Base-by-base conservation (phyloP, 2,329 filamentous ascomycete species). In the Trichoderma sp. region DNA sequence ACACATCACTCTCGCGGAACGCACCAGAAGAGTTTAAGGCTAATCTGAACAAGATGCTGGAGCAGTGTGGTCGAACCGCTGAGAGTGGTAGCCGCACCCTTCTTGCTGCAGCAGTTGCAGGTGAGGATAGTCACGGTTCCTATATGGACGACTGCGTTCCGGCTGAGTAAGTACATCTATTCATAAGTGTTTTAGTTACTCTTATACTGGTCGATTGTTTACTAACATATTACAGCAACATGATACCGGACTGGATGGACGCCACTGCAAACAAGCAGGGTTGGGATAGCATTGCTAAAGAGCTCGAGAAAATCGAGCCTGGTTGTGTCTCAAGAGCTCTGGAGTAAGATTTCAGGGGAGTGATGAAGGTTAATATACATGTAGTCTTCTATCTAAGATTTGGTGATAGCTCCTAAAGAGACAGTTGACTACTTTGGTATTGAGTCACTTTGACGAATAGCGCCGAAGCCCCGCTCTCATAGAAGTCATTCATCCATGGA, bases 51-150 rank as follows among this genome's bases (percentile, higher is more conserved):
- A 39, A 50, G 9, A 30, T 64, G 36, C 13, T 23, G 61, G 36
- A 15, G 26, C 23, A 64, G 39, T 20, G 23, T 13, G 77, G 74
- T 1, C 74, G 76, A 34, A 77, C 76, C 0, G 74, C 78, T 1
- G 78, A 80, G 59, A 72, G 73, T 34, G 78, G 78, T 1, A 78
- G 77, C 43, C 77, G 79, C 6, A 79, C 75, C 1, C 73, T 79
- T n/a, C 61, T 80, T 13, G 73, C 76, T 53, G 78, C 71, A 6
- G 73, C 74, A 3, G 71, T 75, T 26, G 76, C 74, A 0, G 78
- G 77, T 4, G 53, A 72, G 34, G 75, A 78, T 47, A 77, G 77
- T 62, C 77, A 80, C 23, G 78, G 78, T 1, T 66, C 72, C 11
- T 73, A 76, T 32, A 47, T 78, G 9, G 72, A 73, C 6, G 75